phyloP scores from a whole-genome alignment of 257 asterid species.

The Solanum rostratum region DNA sequence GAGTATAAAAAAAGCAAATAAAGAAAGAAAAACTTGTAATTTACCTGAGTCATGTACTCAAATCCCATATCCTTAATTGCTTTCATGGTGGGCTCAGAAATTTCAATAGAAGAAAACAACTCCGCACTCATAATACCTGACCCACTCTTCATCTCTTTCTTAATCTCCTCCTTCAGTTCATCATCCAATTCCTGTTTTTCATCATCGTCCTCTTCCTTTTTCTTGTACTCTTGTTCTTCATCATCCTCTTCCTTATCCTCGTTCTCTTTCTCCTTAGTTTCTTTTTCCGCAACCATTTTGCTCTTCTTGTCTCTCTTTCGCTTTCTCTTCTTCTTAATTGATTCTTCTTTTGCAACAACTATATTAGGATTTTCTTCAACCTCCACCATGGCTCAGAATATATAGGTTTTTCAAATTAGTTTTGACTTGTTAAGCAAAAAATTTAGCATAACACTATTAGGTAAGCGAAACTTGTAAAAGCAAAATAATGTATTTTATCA shows the following conservation, averaged over 20 bases:
- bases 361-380: slow-evolving; percentile 1
- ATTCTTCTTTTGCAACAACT: not conserved
- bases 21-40: not conserved
- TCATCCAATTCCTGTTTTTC: slow-evolving; percentile 7
- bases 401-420: not conserved
- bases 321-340: slow-evolving; percentile 4
- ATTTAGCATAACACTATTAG: not conserved
- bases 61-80: slow-evolving; percentile 69
- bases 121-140: slow-evolving; percentile 85
- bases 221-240: no score
- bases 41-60: slow-evolving; percentile 86
- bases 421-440: not conserved
- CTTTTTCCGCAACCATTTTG: not conserved
- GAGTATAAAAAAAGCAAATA: not conserved
- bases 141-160: slow-evolving; percentile 28
- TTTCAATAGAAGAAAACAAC: slow-evolving; percentile 33
- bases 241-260: slow-evolving; percentile 2
- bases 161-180: slow-evolving; percentile 16
- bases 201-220: no score
- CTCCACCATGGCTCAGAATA: slow-evolving; percentile 3
- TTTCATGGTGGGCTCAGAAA: slow-evolving; percentile 62
- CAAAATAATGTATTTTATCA: not conserved
- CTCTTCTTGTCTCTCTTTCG: slow-evolving; percentile 1
- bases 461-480: not conserved
- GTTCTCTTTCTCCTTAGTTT: slow-evolving; percentile 15